Percentiles rank a stretch among this genome's conserved stretches.
These are phyloP conservation scores for Viola pubescens DNA, from an alignment of 441 rosid species.

Conservation along the genomic window DNA sequence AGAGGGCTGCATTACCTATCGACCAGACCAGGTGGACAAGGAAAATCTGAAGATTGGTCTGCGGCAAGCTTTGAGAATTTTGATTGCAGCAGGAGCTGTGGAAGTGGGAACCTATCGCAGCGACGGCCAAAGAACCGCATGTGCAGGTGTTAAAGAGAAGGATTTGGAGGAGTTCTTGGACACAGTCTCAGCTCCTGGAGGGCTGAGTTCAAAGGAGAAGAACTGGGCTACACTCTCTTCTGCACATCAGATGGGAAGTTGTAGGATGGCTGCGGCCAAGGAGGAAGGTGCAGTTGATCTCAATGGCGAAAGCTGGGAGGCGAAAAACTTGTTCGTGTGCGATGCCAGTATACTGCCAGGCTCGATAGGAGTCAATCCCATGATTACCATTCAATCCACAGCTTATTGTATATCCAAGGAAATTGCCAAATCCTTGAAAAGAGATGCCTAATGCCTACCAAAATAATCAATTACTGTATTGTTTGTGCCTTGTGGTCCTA, in stretches of 20 bases:
- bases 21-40: conserved; percentile 27
- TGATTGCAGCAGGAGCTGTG: conserved; percentile 70
- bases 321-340: conserved; percentile 51
- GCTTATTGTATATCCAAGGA: conserved; percentile 53
- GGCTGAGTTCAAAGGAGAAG: conserved; percentile 30
- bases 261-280: conserved; percentile 50
- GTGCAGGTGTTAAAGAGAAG: conserved; percentile 32
- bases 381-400: conserved; percentile 73
- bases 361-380: conserved; percentile 70
- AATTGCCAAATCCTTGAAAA: conserved; percentile 27
- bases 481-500: too few species aligned
- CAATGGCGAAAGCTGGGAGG: conserved; percentile 72
- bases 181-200: conserved; percentile 32
- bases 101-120: conserved; percentile 67
- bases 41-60: conserved; percentile 45
- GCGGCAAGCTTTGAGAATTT: conserved; percentile 41
- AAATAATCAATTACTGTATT: too few species aligned
- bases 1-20: conserved; percentile 30
- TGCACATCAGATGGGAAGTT: conserved; percentile 79
- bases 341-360: conserved; percentile 61
- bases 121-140: conserved; percentile 50
- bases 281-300: conserved; percentile 59
- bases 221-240: conserved; percentile 37
- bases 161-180: conserved; percentile 56
- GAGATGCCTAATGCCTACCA: too few species aligned